These are phyloP conservation scores for Xylogone sp. DNA, from an alignment of 2,329 filamentous ascomycete species.

Conservation along the genomic window DNA sequence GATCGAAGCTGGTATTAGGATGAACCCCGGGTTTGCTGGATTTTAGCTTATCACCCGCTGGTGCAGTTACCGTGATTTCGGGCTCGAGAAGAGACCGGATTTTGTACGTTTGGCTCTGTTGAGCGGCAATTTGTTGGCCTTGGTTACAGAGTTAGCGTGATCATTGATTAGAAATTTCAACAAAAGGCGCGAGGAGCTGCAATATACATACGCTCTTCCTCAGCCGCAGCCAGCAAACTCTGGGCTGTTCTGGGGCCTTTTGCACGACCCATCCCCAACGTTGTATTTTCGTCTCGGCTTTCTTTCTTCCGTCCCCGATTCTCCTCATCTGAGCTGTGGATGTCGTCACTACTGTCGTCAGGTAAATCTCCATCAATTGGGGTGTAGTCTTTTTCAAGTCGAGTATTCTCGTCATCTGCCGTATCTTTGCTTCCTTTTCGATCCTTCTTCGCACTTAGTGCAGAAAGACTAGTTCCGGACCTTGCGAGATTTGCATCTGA, in stretches of 20 bases:
- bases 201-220: slow-evolving; percentile 71
- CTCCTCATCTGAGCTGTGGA: slow-evolving; percentile 63
- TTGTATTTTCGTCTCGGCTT: slow-evolving; percentile 34
- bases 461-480: slow-evolving; percentile 59
- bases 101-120: slow-evolving; percentile 22
- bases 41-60: slow-evolving; percentile 58
- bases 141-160: slow-evolving; percentile 9
- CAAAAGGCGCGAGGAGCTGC: neutral
- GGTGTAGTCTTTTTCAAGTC: slow-evolving; percentile 26
- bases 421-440: slow-evolving; percentile 16
- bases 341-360: slow-evolving; percentile 28
- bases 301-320: slow-evolving; percentile 54
- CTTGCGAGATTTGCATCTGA: slow-evolving; percentile 67
- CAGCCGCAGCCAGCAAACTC: slow-evolving; percentile 68
- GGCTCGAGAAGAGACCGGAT: slow-evolving; percentile 45
- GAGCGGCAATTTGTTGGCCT: slow-evolving; percentile 17
- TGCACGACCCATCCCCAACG: slow-evolving; percentile 28
- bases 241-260: slow-evolving; percentile 41
- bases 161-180: slow-evolving; percentile 4
- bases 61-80: slow-evolving; percentile 60
- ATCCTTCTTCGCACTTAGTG: slow-evolving; percentile 26
- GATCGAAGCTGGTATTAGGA: slow-evolving; percentile 81
- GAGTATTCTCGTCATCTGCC: slow-evolving; percentile 8
- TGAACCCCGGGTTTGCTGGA: slow-evolving; percentile 60
- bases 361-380: slow-evolving; percentile 19